phyloP scores from a whole-genome alignment of 2,329 filamentous ascomycete genomes.

The Epichloe scottii region DNA sequence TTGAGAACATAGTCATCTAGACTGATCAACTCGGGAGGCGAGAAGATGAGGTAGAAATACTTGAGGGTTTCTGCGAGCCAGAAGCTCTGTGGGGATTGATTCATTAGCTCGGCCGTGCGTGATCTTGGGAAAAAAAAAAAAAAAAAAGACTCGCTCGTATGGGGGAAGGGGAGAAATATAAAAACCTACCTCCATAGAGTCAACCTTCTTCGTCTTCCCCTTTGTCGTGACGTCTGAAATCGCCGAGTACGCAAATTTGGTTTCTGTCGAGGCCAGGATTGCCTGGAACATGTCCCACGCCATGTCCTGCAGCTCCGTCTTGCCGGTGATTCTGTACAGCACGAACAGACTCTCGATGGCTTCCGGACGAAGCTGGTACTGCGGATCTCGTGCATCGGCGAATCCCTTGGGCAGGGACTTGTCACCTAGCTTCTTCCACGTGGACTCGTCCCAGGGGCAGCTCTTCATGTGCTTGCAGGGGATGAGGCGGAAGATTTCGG shows the following conservation, averaged over 20 bases:
- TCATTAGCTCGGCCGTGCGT: no score
- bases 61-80: constrained; percentile 65
- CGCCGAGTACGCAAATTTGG: constrained; percentile 34
- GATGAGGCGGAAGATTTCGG: constrained; percentile 37
- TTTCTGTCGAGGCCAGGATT: constrained; percentile 32
- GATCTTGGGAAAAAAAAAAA: no score
- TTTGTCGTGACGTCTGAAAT: constrained; percentile 29
- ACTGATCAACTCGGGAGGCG: constrained; percentile 47
- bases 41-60: constrained; percentile 63
- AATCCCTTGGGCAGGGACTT: constrained; percentile 42
- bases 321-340: constrained; percentile 49
- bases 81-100: constrained; percentile 40
- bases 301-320: constrained; percentile 32
- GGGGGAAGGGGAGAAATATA: background rate
- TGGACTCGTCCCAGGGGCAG: constrained; percentile 20
- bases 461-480: constrained; percentile 26
- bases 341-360: constrained; percentile 73
- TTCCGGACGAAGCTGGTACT: constrained; percentile 44
- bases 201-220: constrained; percentile 27
- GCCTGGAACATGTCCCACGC: constrained; percentile 41
- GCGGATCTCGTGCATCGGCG: constrained; percentile 38
- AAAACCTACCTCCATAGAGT: constrained; percentile 45
- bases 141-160: no score
- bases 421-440: constrained; percentile 13
- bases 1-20: constrained; percentile 56